Conservation (phyloP, 2,329 filamentous ascomycete species). For the Xylariaceae sp. region DNA sequence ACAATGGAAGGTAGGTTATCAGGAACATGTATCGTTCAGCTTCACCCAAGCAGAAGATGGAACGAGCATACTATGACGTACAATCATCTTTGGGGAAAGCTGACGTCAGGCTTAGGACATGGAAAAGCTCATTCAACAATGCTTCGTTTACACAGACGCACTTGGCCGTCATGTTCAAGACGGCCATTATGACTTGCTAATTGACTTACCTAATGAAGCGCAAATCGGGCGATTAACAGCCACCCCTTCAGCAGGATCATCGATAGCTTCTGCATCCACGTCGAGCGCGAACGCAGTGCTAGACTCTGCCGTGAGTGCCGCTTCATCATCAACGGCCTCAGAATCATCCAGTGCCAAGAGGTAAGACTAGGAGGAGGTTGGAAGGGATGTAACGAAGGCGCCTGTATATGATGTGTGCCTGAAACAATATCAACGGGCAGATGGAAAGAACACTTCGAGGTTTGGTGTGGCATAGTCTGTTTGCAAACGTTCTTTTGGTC, state of each 20-base stretch:
- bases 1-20: conserved; percentile 54
- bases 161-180: conserved; percentile 52
- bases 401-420: too few species aligned
- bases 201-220: conserved; percentile 30
- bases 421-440: too few species aligned
- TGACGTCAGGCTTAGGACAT: conserved; percentile 44
- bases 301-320: conserved; percentile 4
- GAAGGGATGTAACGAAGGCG: conserved; percentile 4
- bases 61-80: too few species aligned
- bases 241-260: neutral
- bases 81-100: too few species aligned
- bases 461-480: too few species aligned
- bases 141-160: conserved; percentile 52
- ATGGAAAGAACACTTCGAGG: too few species aligned
- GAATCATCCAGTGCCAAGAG: conserved; percentile 25
- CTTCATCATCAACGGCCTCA: conserved; percentile 5
- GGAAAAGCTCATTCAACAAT: conserved; percentile 55
- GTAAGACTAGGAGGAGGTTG: conserved; percentile 23
- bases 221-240: conserved; percentile 2
- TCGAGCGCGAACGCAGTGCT: conserved; percentile 2
- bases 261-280: neutral
- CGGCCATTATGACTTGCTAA: conserved; percentile 54
- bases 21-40: neutral
- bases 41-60: neutral
- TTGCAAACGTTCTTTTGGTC: too few species aligned